These are phyloP conservation scores for Pseudogymnoascus verrucosus DNA, from an alignment of 2,329 filamentous ascomycete species.

Conservation along the genomic window DNA sequence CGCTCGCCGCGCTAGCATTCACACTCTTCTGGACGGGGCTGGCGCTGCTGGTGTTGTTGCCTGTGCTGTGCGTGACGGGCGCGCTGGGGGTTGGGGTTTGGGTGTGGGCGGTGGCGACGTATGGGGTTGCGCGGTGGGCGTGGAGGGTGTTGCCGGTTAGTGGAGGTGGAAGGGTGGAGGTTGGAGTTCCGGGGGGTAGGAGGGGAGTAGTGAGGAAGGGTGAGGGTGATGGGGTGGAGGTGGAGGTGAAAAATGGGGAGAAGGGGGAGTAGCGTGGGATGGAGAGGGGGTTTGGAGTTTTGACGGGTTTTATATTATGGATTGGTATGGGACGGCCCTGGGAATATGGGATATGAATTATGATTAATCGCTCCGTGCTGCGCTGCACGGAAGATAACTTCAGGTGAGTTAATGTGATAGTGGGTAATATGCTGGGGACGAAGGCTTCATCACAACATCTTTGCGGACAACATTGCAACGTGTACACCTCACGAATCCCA, in stretches of 20 bases:
- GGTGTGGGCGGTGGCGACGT: slow-evolving; percentile 57
- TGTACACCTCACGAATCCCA: not conserved
- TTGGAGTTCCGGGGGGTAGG: slow-evolving; percentile 20
- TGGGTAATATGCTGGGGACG: not conserved
- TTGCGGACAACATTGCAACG: not conserved
- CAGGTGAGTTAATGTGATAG: not conserved
- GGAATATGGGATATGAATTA: not conserved
- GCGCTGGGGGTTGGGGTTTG: slow-evolving; percentile 57
- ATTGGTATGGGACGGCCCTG: not conserved
- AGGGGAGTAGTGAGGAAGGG: slow-evolving; percentile 17
- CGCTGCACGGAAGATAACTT: not conserved
- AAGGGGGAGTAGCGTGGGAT: not conserved
- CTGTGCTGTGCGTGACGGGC: slow-evolving; percentile 58
- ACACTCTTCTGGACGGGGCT: slow-evolving; percentile 60
- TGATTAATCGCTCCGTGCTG: not conserved
- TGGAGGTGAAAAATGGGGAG: slow-evolving; percentile 10
- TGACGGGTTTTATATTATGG: not conserved
- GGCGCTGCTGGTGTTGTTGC: slow-evolving; percentile 59
- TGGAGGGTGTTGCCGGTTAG: slow-evolving; percentile 31
- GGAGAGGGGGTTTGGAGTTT: not conserved
- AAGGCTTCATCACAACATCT: not conserved
- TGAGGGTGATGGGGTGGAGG: slow-evolving; percentile 16
- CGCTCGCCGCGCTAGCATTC: slow-evolving; percentile 56
- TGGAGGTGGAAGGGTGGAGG: slow-evolving; percentile 16
- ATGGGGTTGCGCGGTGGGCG: slow-evolving; percentile 40